Base-by-base conservation (phyloP, 129 eudicot genomes). In the Helichrysum umbraculigerum region DNA sequence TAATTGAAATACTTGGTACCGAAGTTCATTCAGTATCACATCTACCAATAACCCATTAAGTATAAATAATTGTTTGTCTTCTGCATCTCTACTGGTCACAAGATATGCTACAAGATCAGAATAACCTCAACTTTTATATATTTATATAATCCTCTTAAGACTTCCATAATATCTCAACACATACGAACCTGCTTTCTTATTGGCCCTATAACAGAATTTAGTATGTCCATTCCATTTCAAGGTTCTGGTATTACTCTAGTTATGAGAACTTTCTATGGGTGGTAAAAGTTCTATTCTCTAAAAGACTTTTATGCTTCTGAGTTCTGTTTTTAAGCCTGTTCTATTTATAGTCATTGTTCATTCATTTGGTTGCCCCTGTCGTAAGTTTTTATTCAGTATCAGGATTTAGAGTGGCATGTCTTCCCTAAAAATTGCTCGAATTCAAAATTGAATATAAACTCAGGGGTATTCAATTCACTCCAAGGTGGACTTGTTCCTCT, bases 1-100 rank as follows among this genome's bases (percentile, higher is more conserved):
- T 51, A 50, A 30, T 29, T 30, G 42, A 30, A 47, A 75, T 15
- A 65, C 51, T 50, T 33, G 65, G 28, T 65, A n/a, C 78, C n/a
- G 21, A 7, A 33, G 67, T 72, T 33, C n/a, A 56, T 57, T 72
- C 51, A 47, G 33, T 4, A 57, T 72, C 51, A 32, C 20, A 12
- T 54, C 57, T 20, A 15, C 15, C 17, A 32, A 34, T 59, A 30
- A 57, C 17, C 14, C 0, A 47, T 44, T 3, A 5, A 47, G 17
- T 47, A 47, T 44, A 44, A 6, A 20, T 57, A 57, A 57, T n/a
- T 20, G 62, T 9, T 19, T 57, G 62, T 57, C 29, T 57, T 57
- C 62, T 57, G 29, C 62, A n/a, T 57, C 62, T 57, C 28, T 57
- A 57, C 62, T 6, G 62, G 8, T 57, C 62, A 54, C 9, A 3